These are phyloP conservation scores for Lecanosticta acicola DNA, from an alignment of 2,329 filamentous ascomycete genomes.

Conservation along the genomic window DNA sequence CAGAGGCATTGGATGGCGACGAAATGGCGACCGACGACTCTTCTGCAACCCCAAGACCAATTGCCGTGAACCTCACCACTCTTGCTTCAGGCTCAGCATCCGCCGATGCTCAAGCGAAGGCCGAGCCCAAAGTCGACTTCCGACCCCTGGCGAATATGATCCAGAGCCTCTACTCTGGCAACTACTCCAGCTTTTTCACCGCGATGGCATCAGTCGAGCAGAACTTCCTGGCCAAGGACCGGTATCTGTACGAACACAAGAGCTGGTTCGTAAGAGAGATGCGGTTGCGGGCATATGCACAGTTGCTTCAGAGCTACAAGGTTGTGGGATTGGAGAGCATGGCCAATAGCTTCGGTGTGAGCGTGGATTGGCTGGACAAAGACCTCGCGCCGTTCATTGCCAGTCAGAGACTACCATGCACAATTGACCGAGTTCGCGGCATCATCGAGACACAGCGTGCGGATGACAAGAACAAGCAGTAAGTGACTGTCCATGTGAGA, in stretches of 20 bases:
- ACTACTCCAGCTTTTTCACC: slow-evolving; percentile 91
- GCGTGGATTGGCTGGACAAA: slow-evolving; percentile 90
- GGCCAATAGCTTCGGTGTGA: slow-evolving; percentile 94
- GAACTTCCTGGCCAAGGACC: slow-evolving; percentile 86
- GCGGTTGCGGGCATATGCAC: slow-evolving; percentile 91
- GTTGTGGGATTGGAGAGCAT: slow-evolving; percentile 96
- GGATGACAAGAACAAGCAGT: slow-evolving; percentile 98
- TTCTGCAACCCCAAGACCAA: slow-evolving; percentile 43
- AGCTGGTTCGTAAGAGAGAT: slow-evolving; percentile 98
- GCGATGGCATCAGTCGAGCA: slow-evolving; percentile 87
- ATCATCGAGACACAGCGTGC: slow-evolving; percentile 97
- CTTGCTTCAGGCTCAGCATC: slow-evolving; percentile 56
- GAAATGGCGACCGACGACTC: slow-evolving; percentile 50
- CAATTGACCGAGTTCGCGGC: slow-evolving; percentile 92
- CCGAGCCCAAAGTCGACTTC: slow-evolving; percentile 82
- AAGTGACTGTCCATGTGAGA: slow-evolving; percentile 16
- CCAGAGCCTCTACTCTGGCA: slow-evolving; percentile 83
- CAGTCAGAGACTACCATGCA: slow-evolving; percentile 87
- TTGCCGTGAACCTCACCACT: slow-evolving; percentile 81
- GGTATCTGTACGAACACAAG: slow-evolving; percentile 92
- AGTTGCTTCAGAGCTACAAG: slow-evolving; percentile 93
- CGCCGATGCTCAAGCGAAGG: slow-evolving; percentile 60
- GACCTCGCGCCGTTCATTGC: slow-evolving; percentile 97
- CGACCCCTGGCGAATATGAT: slow-evolving; percentile 81
- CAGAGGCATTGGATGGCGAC: slow-evolving; percentile 68